Conservation (phyloP, 352 stramenopile species). For the Phytophthora sojae region DNA sequence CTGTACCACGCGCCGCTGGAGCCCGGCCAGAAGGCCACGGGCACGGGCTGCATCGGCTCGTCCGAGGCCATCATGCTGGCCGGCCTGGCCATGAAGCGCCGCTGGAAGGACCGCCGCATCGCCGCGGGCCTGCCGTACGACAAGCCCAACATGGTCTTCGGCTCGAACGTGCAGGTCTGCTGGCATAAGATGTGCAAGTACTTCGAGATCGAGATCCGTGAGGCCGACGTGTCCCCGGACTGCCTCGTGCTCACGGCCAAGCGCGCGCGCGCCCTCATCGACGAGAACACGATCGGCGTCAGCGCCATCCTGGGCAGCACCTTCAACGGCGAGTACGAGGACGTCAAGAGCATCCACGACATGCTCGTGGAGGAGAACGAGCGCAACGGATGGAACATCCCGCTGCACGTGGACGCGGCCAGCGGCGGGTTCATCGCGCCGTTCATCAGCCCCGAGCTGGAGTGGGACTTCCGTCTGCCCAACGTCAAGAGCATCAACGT, state of each 20-base stretch:
- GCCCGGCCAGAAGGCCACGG: slow-evolving; percentile 64
- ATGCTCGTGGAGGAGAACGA: slow-evolving; percentile 88
- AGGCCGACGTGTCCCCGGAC: slow-evolving; percentile 89
- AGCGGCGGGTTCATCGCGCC: slow-evolving; percentile 93
- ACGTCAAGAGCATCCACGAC: slow-evolving; percentile 91
- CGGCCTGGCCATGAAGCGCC: slow-evolving; percentile 92
- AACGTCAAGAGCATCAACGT: slow-evolving; percentile 95
- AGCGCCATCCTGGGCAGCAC: slow-evolving; percentile 93
- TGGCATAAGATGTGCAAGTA: slow-evolving; percentile 97
- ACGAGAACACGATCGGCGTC: slow-evolving; percentile 95
- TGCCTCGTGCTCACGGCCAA: slow-evolving; percentile 88
- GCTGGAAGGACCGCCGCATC: slow-evolving; percentile 89
- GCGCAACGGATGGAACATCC: slow-evolving; percentile 85
- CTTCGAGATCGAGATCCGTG: slow-evolving; percentile 93
- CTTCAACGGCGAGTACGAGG: slow-evolving; percentile 94
- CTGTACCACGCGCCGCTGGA: slow-evolving; percentile 87
- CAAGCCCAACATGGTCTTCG: slow-evolving; percentile 94
- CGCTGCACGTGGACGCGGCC: slow-evolving; percentile 92
- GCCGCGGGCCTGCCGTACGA: slow-evolving; percentile 80
- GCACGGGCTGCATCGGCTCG: slow-evolving; percentile 92
- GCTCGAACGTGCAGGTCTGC: slow-evolving; percentile 92
- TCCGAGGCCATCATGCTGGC: slow-evolving; percentile 94
- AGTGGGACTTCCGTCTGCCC: slow-evolving; percentile 92
- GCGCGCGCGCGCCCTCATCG: slow-evolving; percentile 73
- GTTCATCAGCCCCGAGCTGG: slow-evolving; percentile 89